A percentile compares a stretch with the other conserved stretches of the same genome.
phyloP scores from a whole-genome alignment of 345 rosid species.

The Aquilaria malaccensis region DNA sequence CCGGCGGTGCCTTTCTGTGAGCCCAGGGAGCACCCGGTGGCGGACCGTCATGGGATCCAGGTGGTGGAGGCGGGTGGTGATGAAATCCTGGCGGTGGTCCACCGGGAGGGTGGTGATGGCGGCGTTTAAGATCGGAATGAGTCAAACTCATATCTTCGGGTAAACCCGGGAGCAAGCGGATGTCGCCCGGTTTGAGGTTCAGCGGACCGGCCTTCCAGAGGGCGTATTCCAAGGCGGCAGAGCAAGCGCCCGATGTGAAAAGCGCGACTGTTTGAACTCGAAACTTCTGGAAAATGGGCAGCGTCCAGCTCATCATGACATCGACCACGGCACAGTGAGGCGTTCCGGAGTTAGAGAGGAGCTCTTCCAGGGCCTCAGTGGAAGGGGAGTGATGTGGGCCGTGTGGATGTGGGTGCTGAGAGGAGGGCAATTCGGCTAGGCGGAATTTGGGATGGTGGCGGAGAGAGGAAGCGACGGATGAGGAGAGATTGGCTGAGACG shows the following conservation, averaged over 20 bases:
- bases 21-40: background rate
- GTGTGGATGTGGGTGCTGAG: constrained; percentile 8
- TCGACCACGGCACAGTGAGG: constrained; percentile 38
- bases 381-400: background rate
- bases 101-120: constrained; percentile 3
- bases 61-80: constrained; percentile 4
- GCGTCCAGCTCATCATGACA: constrained; percentile 33
- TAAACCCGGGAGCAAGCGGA: constrained; percentile 29
- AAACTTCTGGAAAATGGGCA: constrained; percentile 18
- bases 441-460: constrained; percentile 20
- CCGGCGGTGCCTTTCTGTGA: constrained; percentile 20
- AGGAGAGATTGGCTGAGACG: constrained; percentile 24
- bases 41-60: background rate
- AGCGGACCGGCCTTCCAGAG: constrained; percentile 27
- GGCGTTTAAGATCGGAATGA: constrained; percentile 28
- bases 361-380: background rate
- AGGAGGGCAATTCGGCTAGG: constrained; percentile 15
- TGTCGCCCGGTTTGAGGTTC: constrained; percentile 29
- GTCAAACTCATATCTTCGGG: constrained; percentile 34
- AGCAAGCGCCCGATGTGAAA: constrained; percentile 43
- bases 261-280: constrained; percentile 27
- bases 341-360: background rate
- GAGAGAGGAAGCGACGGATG: constrained; percentile 27
- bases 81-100: constrained; percentile 8
- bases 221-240: constrained; percentile 39